Conservation (phyloP, 2,329 filamentous ascomycete genomes). For the Mariannaea elegans region DNA sequence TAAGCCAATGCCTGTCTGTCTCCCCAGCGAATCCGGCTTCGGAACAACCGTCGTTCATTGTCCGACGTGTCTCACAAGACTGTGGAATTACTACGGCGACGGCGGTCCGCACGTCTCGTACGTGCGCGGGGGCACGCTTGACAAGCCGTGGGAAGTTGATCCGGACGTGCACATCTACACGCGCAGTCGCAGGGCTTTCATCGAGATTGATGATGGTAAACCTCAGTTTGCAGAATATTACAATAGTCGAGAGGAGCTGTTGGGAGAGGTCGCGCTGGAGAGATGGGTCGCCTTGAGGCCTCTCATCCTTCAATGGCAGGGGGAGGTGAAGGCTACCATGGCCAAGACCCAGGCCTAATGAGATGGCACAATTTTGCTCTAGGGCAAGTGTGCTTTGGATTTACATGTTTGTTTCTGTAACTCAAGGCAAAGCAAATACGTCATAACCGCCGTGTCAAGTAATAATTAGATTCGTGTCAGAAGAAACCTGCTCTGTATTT, state of each 20-base stretch:
- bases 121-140: conserved; percentile 56
- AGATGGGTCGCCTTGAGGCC: conserved; percentile 40
- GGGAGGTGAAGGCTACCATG: conserved; percentile 23
- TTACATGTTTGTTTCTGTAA: background rate
- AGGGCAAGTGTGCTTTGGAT: background rate
- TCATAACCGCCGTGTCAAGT: conserved; percentile 27
- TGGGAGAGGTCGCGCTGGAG: conserved; percentile 45
- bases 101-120: conserved; percentile 45
- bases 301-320: conserved; percentile 29
- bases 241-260: conserved; percentile 40
- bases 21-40: conserved; percentile 52
- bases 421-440: conserved; percentile 2
- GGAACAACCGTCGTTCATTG: conserved; percentile 54
- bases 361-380: too few relatives aligned
- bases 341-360: background rate
- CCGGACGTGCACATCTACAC: conserved; percentile 58
- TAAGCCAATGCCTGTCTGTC: conserved; percentile 35
- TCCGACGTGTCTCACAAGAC: conserved; percentile 49
- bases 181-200: conserved; percentile 49
- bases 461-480: conserved; percentile 16
- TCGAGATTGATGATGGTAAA: conserved; percentile 47
- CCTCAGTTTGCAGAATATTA: conserved; percentile 51
- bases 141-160: conserved; percentile 47
- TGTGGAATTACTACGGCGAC: conserved; percentile 54
- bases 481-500: conserved; percentile 35